phyloP scores from a whole-genome alignment of 202 grass and related monocot species.

The Hordeum pubiflorum region DNA sequence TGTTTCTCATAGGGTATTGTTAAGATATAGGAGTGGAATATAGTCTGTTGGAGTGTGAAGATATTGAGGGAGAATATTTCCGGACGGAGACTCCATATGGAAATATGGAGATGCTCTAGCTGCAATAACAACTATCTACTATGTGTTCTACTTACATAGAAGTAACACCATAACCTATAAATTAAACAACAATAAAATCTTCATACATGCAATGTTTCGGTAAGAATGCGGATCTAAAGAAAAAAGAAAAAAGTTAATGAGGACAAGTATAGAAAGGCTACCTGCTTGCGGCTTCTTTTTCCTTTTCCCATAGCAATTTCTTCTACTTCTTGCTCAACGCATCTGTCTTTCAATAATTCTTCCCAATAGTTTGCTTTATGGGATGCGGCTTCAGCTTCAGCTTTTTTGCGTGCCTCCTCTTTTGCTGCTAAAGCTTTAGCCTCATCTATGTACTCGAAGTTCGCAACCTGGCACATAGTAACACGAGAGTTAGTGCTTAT shows the following conservation, averaged over 20 bases:
- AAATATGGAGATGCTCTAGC: neutral
- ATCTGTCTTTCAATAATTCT: conserved; percentile 75
- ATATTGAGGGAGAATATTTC: neutral
- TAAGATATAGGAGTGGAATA: neutral
- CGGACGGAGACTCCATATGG: neutral
- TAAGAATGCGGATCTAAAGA: neutral
- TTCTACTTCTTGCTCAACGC: conserved; percentile 77
- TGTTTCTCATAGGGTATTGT: neutral
- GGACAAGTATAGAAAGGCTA: conserved; percentile 18
- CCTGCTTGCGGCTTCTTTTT: conserved; percentile 98
- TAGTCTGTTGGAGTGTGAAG: neutral
- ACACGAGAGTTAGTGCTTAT: conserved; percentile 10
- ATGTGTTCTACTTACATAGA: neutral
- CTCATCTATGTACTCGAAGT: conserved; percentile 95
- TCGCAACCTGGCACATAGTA: conserved; percentile 60
- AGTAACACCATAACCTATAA: neutral
- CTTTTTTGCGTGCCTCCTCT: conserved; percentile 73
- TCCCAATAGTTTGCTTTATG: conserved; percentile 75
- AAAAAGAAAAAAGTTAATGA: neutral
- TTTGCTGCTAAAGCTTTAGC: conserved; percentile 83
- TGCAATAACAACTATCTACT: neutral
- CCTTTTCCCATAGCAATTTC: conserved; percentile 96
- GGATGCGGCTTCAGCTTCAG: conserved; percentile 54
- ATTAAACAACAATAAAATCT: neutral
- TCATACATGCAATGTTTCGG: neutral